Evolutionary conservation across 1,284 basidiomycete species (phyloP), one percentile per base, ranked within the genome.

Genomic region (Singerocomus rubriflavus): DNA sequence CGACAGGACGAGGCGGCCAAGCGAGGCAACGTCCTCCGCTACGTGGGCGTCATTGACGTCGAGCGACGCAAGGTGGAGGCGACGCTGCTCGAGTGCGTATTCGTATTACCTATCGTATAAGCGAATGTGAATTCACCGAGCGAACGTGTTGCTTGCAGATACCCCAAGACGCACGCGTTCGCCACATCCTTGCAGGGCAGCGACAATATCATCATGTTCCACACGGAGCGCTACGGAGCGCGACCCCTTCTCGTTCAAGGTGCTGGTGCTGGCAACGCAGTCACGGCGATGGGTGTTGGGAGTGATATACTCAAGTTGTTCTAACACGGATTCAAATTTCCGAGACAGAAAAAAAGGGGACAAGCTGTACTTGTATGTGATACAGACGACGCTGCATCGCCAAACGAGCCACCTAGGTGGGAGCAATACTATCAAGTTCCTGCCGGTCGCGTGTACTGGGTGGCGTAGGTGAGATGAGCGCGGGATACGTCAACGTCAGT

Each of bases 151-250:
- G 11, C 13, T 21, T 16, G 34, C 50, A 95, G 92, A 65, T 98
- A 98, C 69, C 84, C 93, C 8, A 78, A 77, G 21, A 81, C 84
- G 26, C 96, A 99, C 69, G 88, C 96, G 1, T 98, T 99, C 62
- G 96, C 94, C 1, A 96, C 94, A 1, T 91, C 93, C 0, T 82
- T 99, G 11, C 90, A 91, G 31, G 97, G 96, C 1, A 94, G 93
- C 25, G 97, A 99, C 72, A 99, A 98, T 71, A 98, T 99, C 66
- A 83, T 99, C 67, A 91, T 96, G 74, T 98, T 98, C 81, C 86
- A 91, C 68, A 98, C 96, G 0, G 85, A 91, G 68, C 79, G 97
- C 41, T 94, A 95, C 62, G 85, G 85, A 21, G 79, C 84, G 7
- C 73, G 91, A 48, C 91, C 96, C 1, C 74, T 99, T 54, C 91